phyloP scores from a whole-genome alignment of 1,284 basidiomycete genomes.

The Mycena citricolor region DNA sequence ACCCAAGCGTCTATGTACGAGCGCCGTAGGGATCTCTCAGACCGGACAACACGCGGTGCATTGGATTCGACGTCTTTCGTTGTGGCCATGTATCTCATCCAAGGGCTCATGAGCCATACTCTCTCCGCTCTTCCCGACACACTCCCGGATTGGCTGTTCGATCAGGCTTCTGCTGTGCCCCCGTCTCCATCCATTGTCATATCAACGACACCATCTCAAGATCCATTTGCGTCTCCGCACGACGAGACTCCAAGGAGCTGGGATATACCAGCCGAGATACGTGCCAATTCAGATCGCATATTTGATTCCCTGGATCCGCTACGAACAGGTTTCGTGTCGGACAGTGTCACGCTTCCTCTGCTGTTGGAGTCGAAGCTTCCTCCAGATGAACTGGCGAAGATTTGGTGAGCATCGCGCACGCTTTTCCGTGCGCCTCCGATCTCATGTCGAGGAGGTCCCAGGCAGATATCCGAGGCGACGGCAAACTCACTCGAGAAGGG shows the following conservation, averaged over 20 bases:
- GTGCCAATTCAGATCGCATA: conserved; percentile 13
- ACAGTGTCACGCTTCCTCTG: conserved; percentile 19
- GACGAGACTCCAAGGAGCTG: too few relatives aligned
- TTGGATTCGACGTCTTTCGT: conserved; percentile 18
- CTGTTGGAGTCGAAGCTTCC: conserved; percentile 20
- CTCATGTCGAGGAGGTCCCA: conserved; percentile 69
- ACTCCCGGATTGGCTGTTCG: conserved; percentile 17
- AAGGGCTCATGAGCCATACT: conserved; percentile 16
- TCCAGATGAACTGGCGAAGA: conserved; percentile 14
- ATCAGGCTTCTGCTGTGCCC: conserved; percentile 13
- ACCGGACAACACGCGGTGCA: conserved; percentile 15
- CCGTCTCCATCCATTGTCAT: conserved; percentile 6
- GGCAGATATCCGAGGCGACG: conserved; percentile 87
- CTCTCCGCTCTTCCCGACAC: conserved; percentile 6
- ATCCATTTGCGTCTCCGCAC: too few relatives aligned
- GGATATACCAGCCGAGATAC: conserved; percentile 13
- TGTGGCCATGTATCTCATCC: conserved; percentile 22
- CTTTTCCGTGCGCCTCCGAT: neutral
- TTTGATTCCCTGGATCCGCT: conserved; percentile 20
- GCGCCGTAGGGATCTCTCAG: conserved; percentile 20
- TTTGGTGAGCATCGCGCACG: too few relatives aligned
- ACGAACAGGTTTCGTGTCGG: conserved; percentile 14
- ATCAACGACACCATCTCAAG: too few relatives aligned
- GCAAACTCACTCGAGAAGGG: conserved; percentile 85
- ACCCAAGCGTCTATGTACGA: too few relatives aligned